These are phyloP conservation scores for Termitomyces sp. DNA, from an alignment of 768 basidiomycete genomes.

Conservation along the genomic window DNA sequence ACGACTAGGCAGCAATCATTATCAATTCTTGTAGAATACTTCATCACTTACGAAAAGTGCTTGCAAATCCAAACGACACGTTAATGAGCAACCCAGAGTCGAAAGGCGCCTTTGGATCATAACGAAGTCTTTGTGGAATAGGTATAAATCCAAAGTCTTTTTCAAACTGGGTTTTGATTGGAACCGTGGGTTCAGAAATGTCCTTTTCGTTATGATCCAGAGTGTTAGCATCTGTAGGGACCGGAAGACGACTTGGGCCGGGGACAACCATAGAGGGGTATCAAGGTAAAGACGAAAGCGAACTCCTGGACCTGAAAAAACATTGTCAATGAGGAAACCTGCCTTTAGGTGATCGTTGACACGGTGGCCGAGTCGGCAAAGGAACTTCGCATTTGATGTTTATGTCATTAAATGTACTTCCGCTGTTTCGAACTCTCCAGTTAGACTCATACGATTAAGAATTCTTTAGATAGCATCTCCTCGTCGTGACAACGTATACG, in stretches of 20 bases:
- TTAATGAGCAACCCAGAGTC: constrained; percentile 6
- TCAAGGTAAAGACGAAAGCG: background rate
- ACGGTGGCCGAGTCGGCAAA: background rate
- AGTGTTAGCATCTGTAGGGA: no score
- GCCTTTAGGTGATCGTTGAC: background rate
- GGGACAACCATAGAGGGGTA: background rate
- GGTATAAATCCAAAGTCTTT: constrained; percentile 7
- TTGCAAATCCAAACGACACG: constrained; percentile 3
- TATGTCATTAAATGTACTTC: background rate
- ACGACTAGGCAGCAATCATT: background rate
- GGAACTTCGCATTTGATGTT: background rate
- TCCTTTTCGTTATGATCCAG: background rate
- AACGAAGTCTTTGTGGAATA: constrained; percentile 6
- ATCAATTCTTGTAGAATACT: background rate
- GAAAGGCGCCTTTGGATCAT: constrained; percentile 8
- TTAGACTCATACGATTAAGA: no score
- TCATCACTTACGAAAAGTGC: constrained; percentile 5
- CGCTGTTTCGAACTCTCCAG: background rate
- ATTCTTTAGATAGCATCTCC: no score
- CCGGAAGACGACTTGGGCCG: background rate
- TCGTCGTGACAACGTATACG: no score
- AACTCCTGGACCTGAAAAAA: background rate
- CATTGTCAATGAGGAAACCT: background rate
- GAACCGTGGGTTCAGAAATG: background rate
- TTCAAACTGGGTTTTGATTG: background rate